Base-by-base conservation (phyloP, 768 basidiomycete species). In the Pulveroboletus sp. region DNA sequence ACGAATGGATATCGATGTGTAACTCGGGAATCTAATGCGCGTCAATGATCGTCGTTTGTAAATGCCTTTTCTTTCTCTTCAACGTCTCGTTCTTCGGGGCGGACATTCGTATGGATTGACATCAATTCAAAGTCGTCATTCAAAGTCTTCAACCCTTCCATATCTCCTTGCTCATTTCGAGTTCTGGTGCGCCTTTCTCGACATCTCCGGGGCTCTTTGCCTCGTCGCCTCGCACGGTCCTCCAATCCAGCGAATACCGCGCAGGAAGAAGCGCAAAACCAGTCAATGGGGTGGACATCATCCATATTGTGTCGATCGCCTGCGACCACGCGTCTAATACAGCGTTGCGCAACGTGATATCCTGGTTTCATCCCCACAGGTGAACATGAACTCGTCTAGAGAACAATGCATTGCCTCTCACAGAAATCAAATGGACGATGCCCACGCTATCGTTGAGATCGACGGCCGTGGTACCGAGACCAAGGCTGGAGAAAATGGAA, bases 251-350 rank as follows among this genome's bases (percentile, higher is more conserved):
- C n/a, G 82, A 76, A 63, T 89, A 88, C 31, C 71, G 43, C 80
- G 74, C 21, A 89, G 42, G 57, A 85, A 76, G 24, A 87, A 86
- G 74, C 26, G 76, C 72, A 37, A 72, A 70, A 11, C 79, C 82
- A 12, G 76, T 24, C 26, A 87, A 64, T 0, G 85, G 83, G 8
- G 82, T 79, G 63, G 74, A 74, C 21, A 83, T 78, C 36, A 82
- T 54, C 85, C 86, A 89, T 39, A 89, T 83, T 41, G 57, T 69
- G 58, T 74, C 73, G 37, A 89, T 81, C 2, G 85, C 79, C 30
- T 74, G 68, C 15, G 86, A 76, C 66, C 81, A 88, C 0, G 83
- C 85, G 47, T 84, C 72, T 28, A 83, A 74, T 8, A 87, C 68
- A 35, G 73, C 71, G 32, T 71, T 58, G 11, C 81, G 82, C 26